Conservation (phyloP, 2,329 filamentous ascomycete genomes). For the Ascochyta koolunga region DNA sequence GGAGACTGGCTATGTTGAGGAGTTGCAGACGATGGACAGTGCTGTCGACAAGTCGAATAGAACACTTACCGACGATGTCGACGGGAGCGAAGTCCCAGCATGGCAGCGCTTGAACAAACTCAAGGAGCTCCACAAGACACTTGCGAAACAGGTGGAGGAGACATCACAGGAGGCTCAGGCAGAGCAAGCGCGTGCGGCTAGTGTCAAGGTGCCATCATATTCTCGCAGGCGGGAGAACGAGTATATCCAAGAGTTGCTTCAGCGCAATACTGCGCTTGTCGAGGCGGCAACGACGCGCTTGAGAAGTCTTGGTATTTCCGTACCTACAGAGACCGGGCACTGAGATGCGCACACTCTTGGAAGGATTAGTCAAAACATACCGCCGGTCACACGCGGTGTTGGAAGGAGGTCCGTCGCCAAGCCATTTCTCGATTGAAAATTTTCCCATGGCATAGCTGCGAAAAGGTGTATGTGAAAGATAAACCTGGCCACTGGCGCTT, state of each 20-base stretch:
- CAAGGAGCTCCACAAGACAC: conserved; percentile 59
- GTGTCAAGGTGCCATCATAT: conserved; percentile 40
- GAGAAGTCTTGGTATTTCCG: conserved; percentile 34
- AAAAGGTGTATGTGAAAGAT: neutral
- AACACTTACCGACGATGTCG: conserved; percentile 41
- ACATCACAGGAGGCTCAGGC: conserved; percentile 23
- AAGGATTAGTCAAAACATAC: neutral
- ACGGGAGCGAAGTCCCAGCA: conserved; percentile 40
- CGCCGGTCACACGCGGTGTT: neutral
- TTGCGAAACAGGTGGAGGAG: conserved; percentile 45
- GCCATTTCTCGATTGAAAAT: neutral
- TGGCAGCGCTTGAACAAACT: conserved; percentile 66
- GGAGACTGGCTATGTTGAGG: conserved; percentile 65
- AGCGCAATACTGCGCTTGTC: conserved; percentile 41
- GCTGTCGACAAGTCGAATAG: conserved; percentile 43
- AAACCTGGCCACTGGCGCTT: neutral
- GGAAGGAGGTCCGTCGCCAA: neutral
- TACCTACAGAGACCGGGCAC: conserved; percentile 21
- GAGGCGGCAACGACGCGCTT: conserved; percentile 41
- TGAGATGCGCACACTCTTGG: neutral
- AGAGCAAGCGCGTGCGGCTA: conserved; percentile 11
- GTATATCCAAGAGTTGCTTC: conserved; percentile 41
- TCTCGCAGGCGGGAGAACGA: conserved; percentile 45
- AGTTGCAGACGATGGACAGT: conserved; percentile 55
- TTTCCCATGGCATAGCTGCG: neutral